Evolutionary conservation across 2,329 filamentous ascomycete species (phyloP), one percentile per base, ranked within the genome.

Genomic region (Xylaria sp.): DNA sequence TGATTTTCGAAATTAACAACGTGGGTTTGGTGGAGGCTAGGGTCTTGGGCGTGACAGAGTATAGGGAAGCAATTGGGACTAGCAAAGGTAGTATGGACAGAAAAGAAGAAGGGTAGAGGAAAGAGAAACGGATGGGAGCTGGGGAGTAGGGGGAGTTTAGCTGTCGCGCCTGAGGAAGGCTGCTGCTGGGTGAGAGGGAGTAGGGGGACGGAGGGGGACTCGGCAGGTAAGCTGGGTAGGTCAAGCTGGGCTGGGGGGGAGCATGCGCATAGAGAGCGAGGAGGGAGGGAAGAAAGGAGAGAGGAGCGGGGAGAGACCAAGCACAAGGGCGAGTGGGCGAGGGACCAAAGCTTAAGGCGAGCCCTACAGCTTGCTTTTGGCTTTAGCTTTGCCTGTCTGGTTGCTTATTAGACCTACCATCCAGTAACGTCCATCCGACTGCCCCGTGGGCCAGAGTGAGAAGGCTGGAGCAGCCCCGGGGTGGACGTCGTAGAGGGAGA

Each of bases 141-240:
- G 53, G 60, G 54, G 58, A 48, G 53, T 60, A 66, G 66, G 63
- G 65, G 69, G 60, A 56, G 67, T 63, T 57, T 69, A 67, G 70
- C 64, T 67, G 70, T 67, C 67, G 69, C 66, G 68, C 65, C 66
- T 65, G 60, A 59, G 67, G 68, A 70, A 70, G 69, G 68, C 65
- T 68, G 66, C 63, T 68, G 66, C 59, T 67, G 60, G 64, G 46
- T 44, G 63, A 44, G 64, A 64, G 48, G 60, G 66, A 40, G 56
- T 58, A 60, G 56, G 56, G 57, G 62, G 40, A 11, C 35, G 49
- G 49, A 38, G 49, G 56, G 46, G 51, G 48, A 19, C 25, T 56
- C 40, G 46, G 41, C 17, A 54, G 55, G 62, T 60, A 62, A 60
- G 57, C 58, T 62, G 27, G 60, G 57, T 43, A 58, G 40, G 60